Percentiles rank a stretch among this genome's conserved stretches.
These are phyloP conservation scores for Fusarium sterilihyphosum DNA, from an alignment of 2,329 filamentous ascomycete genomes.

Conservation along the genomic window DNA sequence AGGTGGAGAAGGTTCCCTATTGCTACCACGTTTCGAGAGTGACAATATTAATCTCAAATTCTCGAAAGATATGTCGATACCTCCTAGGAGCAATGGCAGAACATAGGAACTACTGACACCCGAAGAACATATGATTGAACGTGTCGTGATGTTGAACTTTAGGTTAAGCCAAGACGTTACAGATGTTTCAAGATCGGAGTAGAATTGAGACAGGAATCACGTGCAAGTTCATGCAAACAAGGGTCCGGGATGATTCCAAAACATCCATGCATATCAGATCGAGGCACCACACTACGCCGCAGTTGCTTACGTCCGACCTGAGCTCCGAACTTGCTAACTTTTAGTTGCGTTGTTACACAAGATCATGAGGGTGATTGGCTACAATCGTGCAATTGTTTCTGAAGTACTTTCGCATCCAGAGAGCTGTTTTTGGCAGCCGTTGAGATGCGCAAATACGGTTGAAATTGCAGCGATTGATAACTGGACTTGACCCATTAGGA, in stretches of 20 bases:
- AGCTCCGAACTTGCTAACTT: neutral
- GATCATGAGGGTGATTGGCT: neutral
- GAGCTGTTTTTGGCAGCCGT: neutral
- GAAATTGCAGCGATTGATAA: constrained; percentile 1
- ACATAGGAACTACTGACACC: neutral
- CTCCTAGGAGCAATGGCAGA: neutral
- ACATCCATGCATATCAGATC: neutral
- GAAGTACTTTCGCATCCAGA: neutral
- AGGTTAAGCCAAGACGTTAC: neutral
- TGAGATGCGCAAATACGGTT: neutral
- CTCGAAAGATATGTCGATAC: neutral
- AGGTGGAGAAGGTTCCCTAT: neutral
- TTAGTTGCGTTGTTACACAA: neutral
- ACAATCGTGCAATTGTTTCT: neutral
- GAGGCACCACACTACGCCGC: neutral
- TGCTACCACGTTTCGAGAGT: neutral
- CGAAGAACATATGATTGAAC: neutral
- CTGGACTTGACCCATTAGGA: constrained; percentile 6
- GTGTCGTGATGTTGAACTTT: neutral
- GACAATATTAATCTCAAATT: neutral
- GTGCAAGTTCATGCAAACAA: neutral
- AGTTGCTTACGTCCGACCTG: neutral
- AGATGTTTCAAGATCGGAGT: neutral
- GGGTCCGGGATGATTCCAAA: constrained; percentile 2
- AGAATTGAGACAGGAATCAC: neutral